phyloP scores from a whole-genome alignment of 2,329 filamentous ascomycete species.

The Teratosphaeria destructans region DNA sequence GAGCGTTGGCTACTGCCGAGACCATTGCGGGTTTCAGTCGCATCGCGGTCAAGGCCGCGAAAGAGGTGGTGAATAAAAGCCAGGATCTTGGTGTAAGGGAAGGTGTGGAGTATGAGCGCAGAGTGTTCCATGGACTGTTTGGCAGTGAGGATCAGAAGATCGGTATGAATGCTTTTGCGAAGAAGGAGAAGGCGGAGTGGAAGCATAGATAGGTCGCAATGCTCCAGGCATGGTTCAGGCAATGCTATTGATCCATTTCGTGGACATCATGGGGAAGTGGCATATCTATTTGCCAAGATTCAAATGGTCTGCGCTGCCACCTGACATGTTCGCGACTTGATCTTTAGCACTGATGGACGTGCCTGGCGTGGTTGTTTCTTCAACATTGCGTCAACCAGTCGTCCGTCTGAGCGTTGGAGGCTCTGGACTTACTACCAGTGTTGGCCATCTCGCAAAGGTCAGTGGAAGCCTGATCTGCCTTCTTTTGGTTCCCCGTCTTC shows the following conservation, averaged over 20 bases:
- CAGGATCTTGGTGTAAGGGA: constrained; percentile 81
- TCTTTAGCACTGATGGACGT: constrained; percentile 15
- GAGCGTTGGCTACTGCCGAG: constrained; percentile 71
- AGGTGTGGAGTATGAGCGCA: constrained; percentile 87
- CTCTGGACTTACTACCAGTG: constrained; percentile 6
- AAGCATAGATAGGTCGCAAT: constrained; percentile 52
- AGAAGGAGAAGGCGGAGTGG: constrained; percentile 92
- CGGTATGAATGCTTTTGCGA: constrained; percentile 82
- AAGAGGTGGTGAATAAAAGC: constrained; percentile 99
- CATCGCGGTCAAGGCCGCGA: constrained; percentile 79
- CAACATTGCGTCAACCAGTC: neutral
- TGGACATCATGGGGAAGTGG: neutral
- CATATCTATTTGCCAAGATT: constrained; percentile 18
- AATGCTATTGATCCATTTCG: neutral
- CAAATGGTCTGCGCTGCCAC: constrained; percentile 22
- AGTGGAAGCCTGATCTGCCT: constrained; percentile 16
- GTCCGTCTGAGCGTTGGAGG: neutral
- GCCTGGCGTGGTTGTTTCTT: constrained; percentile 12
- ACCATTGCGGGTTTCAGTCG: constrained; percentile 78
- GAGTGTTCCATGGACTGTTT: constrained; percentile 87
- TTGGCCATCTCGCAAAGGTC: constrained; percentile 16
- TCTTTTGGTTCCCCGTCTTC: constrained; percentile 18
- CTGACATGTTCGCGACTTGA: constrained; percentile 20
- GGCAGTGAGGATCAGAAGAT: constrained; percentile 96
- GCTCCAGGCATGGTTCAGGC: neutral